Conservation (phyloP, 352 stramenopile genomes). For the Globisporangium okanoganense region DNA sequence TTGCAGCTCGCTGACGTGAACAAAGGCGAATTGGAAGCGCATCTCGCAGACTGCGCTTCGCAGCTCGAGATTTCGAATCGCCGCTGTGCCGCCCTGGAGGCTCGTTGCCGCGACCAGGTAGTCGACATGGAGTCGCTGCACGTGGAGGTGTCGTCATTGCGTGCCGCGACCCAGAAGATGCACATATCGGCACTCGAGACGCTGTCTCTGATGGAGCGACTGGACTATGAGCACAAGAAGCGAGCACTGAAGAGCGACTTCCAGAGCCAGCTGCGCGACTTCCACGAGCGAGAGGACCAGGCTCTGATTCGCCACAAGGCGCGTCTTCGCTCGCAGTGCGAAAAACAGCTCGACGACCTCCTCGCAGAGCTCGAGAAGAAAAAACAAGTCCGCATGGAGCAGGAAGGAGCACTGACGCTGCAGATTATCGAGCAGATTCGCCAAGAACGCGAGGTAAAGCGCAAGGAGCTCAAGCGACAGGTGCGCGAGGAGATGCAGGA, state of each 20-base stretch:
- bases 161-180: constrained; percentile 39
- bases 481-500: constrained; percentile 47
- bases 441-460: constrained; percentile 45
- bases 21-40: constrained; percentile 41
- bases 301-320: constrained; percentile 63
- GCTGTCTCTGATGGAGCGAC: constrained; percentile 38
- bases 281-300: constrained; percentile 68
- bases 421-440: constrained; percentile 52
- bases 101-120: constrained; percentile 43
- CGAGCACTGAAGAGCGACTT: constrained; percentile 57
- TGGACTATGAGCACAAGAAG: constrained; percentile 80
- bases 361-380: constrained; percentile 54
- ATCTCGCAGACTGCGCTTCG: constrained; percentile 43
- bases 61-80: constrained; percentile 44
- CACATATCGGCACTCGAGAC: constrained; percentile 52
- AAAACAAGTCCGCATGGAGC: constrained; percentile 48
- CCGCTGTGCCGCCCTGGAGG: constrained; percentile 34
- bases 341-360: constrained; percentile 61
- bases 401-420: constrained; percentile 48
- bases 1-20: constrained; percentile 55
- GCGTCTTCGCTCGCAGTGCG: constrained; percentile 53
- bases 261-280: constrained; percentile 54
- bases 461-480: constrained; percentile 37
- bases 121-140: constrained; percentile 50
- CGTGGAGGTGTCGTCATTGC: constrained; percentile 47